These are phyloP conservation scores for Monosporascus sp. DNA, from an alignment of 2,329 filamentous ascomycete genomes.

Conservation along the genomic window DNA sequence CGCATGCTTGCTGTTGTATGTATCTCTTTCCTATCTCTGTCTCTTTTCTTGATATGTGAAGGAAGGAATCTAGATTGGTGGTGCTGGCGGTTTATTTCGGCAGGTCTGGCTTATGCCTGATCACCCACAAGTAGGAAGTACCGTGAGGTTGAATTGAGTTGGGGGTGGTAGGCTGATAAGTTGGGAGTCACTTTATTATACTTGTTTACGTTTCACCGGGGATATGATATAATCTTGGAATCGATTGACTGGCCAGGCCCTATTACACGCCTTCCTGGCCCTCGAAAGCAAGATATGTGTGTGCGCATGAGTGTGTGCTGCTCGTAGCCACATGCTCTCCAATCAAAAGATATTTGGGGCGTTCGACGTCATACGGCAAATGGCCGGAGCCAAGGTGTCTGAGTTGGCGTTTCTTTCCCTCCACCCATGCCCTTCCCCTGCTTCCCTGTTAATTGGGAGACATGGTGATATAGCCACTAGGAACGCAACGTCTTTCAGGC, in stretches of 20 bases:
- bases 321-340: background rate
- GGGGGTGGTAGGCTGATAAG: background rate
- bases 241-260: no score
- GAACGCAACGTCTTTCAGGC: background rate
- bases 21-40: background rate
- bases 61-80: no score
- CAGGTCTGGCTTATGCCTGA: no score
- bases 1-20: slow-evolving; percentile 15
- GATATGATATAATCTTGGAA: no score
- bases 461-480: background rate
- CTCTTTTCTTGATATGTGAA: background rate
- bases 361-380: slow-evolving; percentile 14
- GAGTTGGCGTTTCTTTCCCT: no score
- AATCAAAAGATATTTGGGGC: background rate
- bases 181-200: background rate
- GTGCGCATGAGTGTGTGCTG: background rate
- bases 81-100: no score
- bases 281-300: background rate
- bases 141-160: no score
- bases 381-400: background rate
- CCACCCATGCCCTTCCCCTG: no score
- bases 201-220: background rate
- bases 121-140: no score
- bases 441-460: no score
- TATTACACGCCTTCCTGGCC: no score